Evolutionary conservation across 805 yeast genomes (phyloP).

Genomic region (Hanseniaspora lachancei): DNA sequence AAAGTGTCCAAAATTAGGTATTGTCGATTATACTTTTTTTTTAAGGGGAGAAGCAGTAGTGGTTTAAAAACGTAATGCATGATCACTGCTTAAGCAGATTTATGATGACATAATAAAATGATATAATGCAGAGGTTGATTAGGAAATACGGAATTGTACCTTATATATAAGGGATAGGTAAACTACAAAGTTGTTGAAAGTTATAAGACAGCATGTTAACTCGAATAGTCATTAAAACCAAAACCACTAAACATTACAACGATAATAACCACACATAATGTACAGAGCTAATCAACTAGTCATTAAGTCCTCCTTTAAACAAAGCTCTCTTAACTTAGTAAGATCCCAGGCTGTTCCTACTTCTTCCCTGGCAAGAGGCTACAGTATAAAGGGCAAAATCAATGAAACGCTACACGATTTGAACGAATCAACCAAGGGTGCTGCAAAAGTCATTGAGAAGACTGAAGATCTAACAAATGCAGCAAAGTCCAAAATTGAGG

Average conservation of each 20-base stretch:
- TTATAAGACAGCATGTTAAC: no score
- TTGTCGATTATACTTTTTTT: background rate
- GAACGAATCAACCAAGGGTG: slow-evolving; percentile 18
- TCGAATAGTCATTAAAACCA: no score
- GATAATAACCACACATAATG: background rate
- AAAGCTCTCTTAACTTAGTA: background rate
- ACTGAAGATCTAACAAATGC: slow-evolving; percentile 19
- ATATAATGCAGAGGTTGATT: background rate
- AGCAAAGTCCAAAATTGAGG: slow-evolving; percentile 14
- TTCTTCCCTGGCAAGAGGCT: background rate
- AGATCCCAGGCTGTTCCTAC: background rate
- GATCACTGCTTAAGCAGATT: background rate
- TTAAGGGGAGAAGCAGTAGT: background rate
- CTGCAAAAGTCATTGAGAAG: slow-evolving; percentile 20
- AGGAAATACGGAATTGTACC: no score
- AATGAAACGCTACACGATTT: slow-evolving; percentile 19
- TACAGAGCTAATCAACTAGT: background rate
- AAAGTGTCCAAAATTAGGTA: no score
- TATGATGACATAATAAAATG: background rate
- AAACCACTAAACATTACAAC: background rate
- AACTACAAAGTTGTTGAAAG: no score
- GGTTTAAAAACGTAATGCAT: background rate
- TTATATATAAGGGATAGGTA: background rate
- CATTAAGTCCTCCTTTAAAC: background rate
- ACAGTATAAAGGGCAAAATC: slow-evolving; percentile 12